phyloP scores from a whole-genome alignment of 192 early-diverging fungal species.

The Endogone sp. region DNA sequence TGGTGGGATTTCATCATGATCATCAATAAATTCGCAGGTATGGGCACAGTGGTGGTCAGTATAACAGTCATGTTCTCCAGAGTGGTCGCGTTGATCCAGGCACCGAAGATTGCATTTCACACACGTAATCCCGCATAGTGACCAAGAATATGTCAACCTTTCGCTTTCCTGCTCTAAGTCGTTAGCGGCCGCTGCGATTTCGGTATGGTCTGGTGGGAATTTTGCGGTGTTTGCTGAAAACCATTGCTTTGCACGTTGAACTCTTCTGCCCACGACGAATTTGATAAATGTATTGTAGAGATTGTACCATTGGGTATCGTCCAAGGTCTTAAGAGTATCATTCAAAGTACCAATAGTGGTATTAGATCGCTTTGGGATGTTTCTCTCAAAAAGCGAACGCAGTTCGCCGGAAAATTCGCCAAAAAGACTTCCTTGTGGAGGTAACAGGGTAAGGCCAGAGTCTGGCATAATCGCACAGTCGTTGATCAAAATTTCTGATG shows the following conservation, averaged over 20 bases:
- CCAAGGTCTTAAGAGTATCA: too few relatives aligned
- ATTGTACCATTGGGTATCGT: slow-evolving; percentile 9
- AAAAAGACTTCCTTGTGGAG: not conserved
- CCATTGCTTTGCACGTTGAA: slow-evolving; percentile 16
- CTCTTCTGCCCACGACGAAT: slow-evolving; percentile 8
- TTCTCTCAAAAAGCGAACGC: too few relatives aligned
- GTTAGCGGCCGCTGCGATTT: slow-evolving; percentile 7
- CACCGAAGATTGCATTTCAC: too few relatives aligned
- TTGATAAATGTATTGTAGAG: slow-evolving; percentile 9
- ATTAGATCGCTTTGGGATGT: too few relatives aligned
- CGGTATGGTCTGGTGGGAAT: slow-evolving; percentile 13
- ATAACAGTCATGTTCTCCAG: slow-evolving; percentile 9
- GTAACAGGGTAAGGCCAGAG: slow-evolving; percentile 12
- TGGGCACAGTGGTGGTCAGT: slow-evolving; percentile 17
- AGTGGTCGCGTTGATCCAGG: slow-evolving; percentile 6
- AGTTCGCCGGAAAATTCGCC: too few relatives aligned
- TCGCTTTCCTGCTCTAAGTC: slow-evolving; percentile 17
- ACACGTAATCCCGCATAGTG: too few relatives aligned
- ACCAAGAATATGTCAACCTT: not conserved
- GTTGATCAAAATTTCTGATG: too few relatives aligned
- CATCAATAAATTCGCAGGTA: slow-evolving; percentile 7
- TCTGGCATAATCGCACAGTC: slow-evolving; percentile 5
- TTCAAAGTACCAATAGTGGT: too few relatives aligned
- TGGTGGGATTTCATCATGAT: slow-evolving; percentile 10
- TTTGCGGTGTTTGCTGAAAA: slow-evolving; percentile 2